These are phyloP conservation scores for Alternaria tenuissima DNA, from an alignment of 2,329 filamentous ascomycete genomes.

Conservation along the genomic window DNA sequence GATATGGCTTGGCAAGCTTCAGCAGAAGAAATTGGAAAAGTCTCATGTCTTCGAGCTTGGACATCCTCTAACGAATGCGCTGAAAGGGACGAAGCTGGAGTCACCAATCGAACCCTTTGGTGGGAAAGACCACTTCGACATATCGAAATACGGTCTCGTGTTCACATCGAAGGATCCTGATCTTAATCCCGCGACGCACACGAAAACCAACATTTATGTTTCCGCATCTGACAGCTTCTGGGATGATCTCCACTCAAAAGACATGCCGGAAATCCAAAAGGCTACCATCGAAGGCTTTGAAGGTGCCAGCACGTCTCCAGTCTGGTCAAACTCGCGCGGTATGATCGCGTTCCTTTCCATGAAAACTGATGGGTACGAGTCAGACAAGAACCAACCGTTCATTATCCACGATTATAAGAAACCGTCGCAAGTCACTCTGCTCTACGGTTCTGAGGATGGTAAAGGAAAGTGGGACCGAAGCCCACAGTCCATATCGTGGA, in stretches of 20 bases:
- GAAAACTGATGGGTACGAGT: slow-evolving; percentile 79
- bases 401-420: slow-evolving; percentile 69
- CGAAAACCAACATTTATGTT: slow-evolving; percentile 83
- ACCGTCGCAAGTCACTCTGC: slow-evolving; percentile 64
- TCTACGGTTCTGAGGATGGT: slow-evolving; percentile 69
- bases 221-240: slow-evolving; percentile 66
- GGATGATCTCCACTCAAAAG: slow-evolving; percentile 25
- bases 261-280: slow-evolving; percentile 54
- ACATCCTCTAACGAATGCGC: slow-evolving; percentile 66
- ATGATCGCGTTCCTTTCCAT: slow-evolving; percentile 81
- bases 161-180: slow-evolving; percentile 80
- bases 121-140: slow-evolving; percentile 80
- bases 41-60: not conserved
- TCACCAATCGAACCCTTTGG: slow-evolving; percentile 81
- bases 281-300: slow-evolving; percentile 66
- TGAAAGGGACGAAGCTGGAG: slow-evolving; percentile 67
- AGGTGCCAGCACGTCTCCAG: slow-evolving; percentile 72
- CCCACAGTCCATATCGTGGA: slow-evolving; percentile 61
- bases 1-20: slow-evolving; percentile 74
- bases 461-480: slow-evolving; percentile 67
- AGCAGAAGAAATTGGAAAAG: slow-evolving; percentile 24
- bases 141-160: slow-evolving; percentile 70
- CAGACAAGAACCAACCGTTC: slow-evolving; percentile 76
- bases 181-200: slow-evolving; percentile 75
- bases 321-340: slow-evolving; percentile 77